phyloP scores from a whole-genome alignment of 192 early-diverging fungal species.

The Podila epicladia region DNA sequence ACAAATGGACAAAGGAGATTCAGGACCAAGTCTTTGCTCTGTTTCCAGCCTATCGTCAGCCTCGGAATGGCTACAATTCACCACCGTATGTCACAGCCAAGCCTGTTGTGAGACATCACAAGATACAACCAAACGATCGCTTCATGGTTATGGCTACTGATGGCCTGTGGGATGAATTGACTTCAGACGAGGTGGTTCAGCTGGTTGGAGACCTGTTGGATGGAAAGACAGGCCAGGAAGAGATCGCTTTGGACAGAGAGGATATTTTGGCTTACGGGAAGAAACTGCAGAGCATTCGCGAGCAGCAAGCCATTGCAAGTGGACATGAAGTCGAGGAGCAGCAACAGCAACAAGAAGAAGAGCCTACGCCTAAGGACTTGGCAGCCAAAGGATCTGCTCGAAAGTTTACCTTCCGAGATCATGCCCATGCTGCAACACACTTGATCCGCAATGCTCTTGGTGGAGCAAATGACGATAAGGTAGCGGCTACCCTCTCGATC shows the following conservation, averaged over 20 bases:
- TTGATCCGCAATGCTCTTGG: slow-evolving; percentile 74
- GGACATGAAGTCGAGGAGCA: background rate
- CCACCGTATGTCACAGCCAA: slow-evolving; percentile 83
- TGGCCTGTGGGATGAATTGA: slow-evolving; percentile 84
- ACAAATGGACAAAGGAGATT: slow-evolving; percentile 75
- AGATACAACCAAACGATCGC: slow-evolving; percentile 66
- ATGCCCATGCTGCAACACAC: slow-evolving; percentile 75
- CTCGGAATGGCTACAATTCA: slow-evolving; percentile 61
- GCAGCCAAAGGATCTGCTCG: slow-evolving; percentile 18
- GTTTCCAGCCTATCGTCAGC: slow-evolving; percentile 57
- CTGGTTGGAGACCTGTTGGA: slow-evolving; percentile 57
- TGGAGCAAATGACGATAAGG: slow-evolving; percentile 66
- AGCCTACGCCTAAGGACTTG: slow-evolving; percentile 21
- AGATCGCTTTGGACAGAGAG: slow-evolving; percentile 24
- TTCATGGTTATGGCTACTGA: slow-evolving; percentile 86
- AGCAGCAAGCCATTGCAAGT: background rate
- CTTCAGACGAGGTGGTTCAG: slow-evolving; percentile 67
- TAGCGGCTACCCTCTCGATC: slow-evolving; percentile 71
- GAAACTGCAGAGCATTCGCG: background rate
- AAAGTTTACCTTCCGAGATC: slow-evolving; percentile 55
- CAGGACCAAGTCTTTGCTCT: slow-evolving; percentile 61
- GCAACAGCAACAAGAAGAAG: slow-evolving; percentile 24
- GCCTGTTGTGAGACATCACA: slow-evolving; percentile 72
- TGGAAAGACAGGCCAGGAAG: slow-evolving; percentile 37
- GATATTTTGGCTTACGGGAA: slow-evolving; percentile 15